Conservation (phyloP, 148 eudicot genomes). For the Nyssa sinensis region DNA sequence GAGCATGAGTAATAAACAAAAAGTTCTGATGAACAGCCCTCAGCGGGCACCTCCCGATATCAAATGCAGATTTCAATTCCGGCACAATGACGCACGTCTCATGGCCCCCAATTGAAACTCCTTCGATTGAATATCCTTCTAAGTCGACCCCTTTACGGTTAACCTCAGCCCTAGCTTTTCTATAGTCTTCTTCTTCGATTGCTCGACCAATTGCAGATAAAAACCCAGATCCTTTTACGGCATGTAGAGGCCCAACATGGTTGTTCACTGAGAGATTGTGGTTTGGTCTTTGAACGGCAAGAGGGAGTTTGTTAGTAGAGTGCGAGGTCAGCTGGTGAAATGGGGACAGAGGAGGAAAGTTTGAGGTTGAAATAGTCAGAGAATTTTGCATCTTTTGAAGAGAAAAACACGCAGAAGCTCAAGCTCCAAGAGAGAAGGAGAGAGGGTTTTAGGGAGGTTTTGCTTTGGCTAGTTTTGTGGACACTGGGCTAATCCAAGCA, state of each 20-base stretch:
- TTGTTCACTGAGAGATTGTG: slow-evolving; percentile 13
- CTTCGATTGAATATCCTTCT: slow-evolving; percentile 72
- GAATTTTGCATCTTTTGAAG: slow-evolving; percentile 36
- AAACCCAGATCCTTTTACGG: slow-evolving; percentile 49
- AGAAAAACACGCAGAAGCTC: not conserved
- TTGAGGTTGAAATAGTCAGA: slow-evolving; percentile 29
- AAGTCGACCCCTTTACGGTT: slow-evolving; percentile 55
- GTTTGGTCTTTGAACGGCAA: slow-evolving; percentile 9
- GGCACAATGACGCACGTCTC: slow-evolving; percentile 92
- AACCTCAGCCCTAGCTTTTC: slow-evolving; percentile 83
- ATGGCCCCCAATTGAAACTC: slow-evolving; percentile 85
- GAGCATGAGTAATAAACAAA: slow-evolving; percentile 88
- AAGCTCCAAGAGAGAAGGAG: not conserved
- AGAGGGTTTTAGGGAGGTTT: slow-evolving; percentile 21
- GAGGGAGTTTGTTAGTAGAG: not conserved
- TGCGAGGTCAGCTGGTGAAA: slow-evolving; percentile 14
- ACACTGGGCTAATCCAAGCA: not conserved
- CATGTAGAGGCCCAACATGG: slow-evolving; percentile 16
- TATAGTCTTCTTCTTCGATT: slow-evolving; percentile 89
- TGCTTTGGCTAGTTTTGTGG: not conserved
- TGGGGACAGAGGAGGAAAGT: slow-evolving; percentile 34
- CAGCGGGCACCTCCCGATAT: slow-evolving; percentile 86
- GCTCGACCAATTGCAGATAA: slow-evolving; percentile 72
- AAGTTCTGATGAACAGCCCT: slow-evolving; percentile 87
- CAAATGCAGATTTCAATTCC: slow-evolving; percentile 77